Evolutionary conservation across 176 grass and related monocot genomes (phyloP).

Genomic region (Oryza meridionalis): DNA sequence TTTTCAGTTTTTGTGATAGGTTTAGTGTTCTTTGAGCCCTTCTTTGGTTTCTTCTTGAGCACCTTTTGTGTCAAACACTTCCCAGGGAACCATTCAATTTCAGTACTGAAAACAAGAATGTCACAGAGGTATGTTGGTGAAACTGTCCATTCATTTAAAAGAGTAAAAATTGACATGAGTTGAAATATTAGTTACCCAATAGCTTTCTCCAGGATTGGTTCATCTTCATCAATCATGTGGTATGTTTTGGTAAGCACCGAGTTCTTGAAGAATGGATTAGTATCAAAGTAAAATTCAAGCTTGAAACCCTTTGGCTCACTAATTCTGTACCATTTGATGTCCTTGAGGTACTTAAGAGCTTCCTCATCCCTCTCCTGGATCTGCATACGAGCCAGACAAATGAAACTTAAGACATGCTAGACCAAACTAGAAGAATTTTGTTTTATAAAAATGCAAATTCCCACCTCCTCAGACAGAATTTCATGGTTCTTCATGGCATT

Average conservation of each 20-base stretch:
- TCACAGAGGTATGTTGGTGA: background rate
- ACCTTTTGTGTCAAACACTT: slow-evolving; percentile 96
- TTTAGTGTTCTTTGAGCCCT: slow-evolving; percentile 89
- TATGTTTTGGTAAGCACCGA: slow-evolving; percentile 86
- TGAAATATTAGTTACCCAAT: slow-evolving; percentile 59
- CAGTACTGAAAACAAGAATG: slow-evolving; percentile 54
- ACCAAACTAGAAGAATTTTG: background rate
- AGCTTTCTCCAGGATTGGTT: slow-evolving; percentile 94
- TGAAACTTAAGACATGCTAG: background rate
- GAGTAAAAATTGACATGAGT: background rate
- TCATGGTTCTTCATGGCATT: slow-evolving; percentile 95
- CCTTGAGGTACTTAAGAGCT: slow-evolving; percentile 88
- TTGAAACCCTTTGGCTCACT: slow-evolving; percentile 89
- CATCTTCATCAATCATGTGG: slow-evolving; percentile 94
- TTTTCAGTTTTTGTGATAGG: slow-evolving; percentile 88
- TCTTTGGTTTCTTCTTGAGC: slow-evolving; percentile 93
- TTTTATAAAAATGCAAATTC: background rate
- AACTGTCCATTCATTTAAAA: background rate
- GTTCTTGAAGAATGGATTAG: slow-evolving; percentile 92
- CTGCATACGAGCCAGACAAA: slow-evolving; percentile 41
- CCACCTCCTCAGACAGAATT: slow-evolving; percentile 85
- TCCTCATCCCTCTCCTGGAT: slow-evolving; percentile 89
- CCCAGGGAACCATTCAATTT: slow-evolving; percentile 84
- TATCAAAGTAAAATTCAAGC: slow-evolving; percentile 85
- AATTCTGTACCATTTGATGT: slow-evolving; percentile 86